Conservation (phyloP, 1,284 basidiomycete genomes). For the Vanrija sp. region DNA sequence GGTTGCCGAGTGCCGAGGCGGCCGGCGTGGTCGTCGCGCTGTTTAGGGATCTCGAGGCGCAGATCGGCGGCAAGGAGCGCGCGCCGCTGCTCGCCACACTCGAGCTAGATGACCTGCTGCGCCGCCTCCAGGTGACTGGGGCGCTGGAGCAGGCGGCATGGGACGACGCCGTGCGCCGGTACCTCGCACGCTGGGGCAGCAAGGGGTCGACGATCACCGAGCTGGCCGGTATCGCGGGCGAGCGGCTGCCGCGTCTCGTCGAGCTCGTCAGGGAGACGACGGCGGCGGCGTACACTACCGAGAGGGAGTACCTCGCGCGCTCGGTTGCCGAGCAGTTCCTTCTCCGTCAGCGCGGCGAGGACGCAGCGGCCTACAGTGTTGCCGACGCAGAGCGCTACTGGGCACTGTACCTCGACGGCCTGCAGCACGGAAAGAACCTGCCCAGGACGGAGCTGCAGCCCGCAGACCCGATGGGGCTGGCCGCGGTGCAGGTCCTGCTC, state of each 20-base stretch:
- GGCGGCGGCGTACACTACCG: constrained; percentile 16
- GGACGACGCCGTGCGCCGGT: constrained; percentile 21
- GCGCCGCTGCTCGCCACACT: constrained; percentile 31
- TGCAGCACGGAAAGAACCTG: constrained; percentile 31
- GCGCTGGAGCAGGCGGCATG: constrained; percentile 8
- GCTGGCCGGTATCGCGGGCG: constrained; percentile 25
- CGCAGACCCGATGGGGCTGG: constrained; percentile 32
- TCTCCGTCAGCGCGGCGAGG: constrained; percentile 6
- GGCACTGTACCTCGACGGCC: constrained; percentile 30
- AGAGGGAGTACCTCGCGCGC: constrained; percentile 21
- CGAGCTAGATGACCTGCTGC: constrained; percentile 17
- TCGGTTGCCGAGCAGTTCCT: constrained; percentile 27
- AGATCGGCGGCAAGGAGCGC: constrained; percentile 31
- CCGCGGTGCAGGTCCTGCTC: constrained; percentile 26
- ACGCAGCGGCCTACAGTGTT: constrained; percentile 1
- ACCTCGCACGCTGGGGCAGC: constrained; percentile 35
- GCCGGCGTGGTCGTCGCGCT: constrained; percentile 3
- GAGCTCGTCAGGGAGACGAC: background rate
- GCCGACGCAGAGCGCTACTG: constrained; percentile 23
- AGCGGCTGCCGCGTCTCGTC: constrained; percentile 8
- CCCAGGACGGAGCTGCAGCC: constrained; percentile 39
- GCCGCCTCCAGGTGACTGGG: too few species aligned
- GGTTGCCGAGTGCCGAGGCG: background rate
- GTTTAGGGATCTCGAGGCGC: constrained; percentile 16
- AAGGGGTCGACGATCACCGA: constrained; percentile 34